These are phyloP conservation scores for Magnolia changhungtana DNA, from an alignment of 164 flowering plant genomes.

Conservation along the genomic window DNA sequence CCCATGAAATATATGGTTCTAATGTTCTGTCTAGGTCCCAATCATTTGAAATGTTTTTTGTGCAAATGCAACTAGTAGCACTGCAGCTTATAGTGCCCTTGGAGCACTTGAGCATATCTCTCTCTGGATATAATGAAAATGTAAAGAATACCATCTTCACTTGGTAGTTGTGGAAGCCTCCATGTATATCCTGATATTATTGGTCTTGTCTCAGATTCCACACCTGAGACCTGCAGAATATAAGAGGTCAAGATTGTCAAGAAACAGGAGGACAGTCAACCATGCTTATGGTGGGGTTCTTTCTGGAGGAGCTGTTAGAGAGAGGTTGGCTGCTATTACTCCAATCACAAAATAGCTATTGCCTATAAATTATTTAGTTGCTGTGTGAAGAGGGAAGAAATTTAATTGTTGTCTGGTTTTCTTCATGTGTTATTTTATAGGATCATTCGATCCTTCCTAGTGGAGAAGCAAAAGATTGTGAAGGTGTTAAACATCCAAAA, in stretches of 20 bases:
- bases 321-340: conserved; percentile 33
- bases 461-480: conserved; percentile 52
- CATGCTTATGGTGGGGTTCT: conserved; percentile 72
- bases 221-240: conserved; percentile 69
- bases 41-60: too few relatives aligned
- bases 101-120: too few relatives aligned
- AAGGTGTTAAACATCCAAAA: conserved; percentile 52
- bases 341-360: not conserved
- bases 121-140: too few relatives aligned
- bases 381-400: too few relatives aligned
- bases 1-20: too few relatives aligned
- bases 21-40: too few relatives aligned
- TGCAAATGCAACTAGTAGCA: too few relatives aligned
- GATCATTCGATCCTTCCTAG: conserved; percentile 46
- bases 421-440: conserved; percentile 14
- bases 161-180: too few relatives aligned
- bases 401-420: not conserved
- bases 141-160: too few relatives aligned
- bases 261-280: conserved; percentile 61
- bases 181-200: not conserved
- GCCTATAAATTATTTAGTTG: not conserved
- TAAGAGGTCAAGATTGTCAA: conserved; percentile 54
- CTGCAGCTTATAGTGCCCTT: too few relatives aligned
- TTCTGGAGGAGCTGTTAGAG: conserved; percentile 65
- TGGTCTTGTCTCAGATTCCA: conserved; percentile 41